Base-by-base conservation (phyloP, 129 eudicot species). In the Helianthus tuberosus region DNA sequence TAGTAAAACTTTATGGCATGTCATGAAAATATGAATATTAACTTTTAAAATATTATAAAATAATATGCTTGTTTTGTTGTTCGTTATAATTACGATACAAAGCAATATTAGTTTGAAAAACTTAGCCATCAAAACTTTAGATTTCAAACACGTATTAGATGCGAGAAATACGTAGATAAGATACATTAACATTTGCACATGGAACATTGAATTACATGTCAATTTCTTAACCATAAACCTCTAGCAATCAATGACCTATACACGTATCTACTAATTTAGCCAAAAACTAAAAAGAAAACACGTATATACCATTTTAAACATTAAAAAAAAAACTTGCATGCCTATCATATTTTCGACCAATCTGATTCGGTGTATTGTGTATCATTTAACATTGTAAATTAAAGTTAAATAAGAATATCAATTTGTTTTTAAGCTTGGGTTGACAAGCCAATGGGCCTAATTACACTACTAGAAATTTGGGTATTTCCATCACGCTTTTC, bases 211-310 rank as follows among this genome's bases (percentile, higher is more conserved):
- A 17, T 61, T n/a, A 60, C 12, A 65, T 25, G 43, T 65, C n/a
- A 6, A 49, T 17, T 74, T 60, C 72, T 64, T 52, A 43, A 41
- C 72, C 72, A 38, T 5, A 41, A 16, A 38, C 54, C 52, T 12
- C 52, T 6, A 50, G 32, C 23, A 63, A 50, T 65, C 14, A 58
- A 72, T 72, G 66, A 23, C 27, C 4, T 12, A 25, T 8, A 23
- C 43, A 72, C 66, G 76, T 72, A 43, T 72, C 8, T 14, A 75
- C 6, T 38, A 13, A 64, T 75, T 50, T 38, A 48, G 51, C 44
- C 72, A 52, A 53, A 20, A 51, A 20, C 25, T 54, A 60, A 59
- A 41, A 41, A 41, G 43, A 43, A 43, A 16, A 66, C 38, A 23
- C 27, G 48, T 29, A 69, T 69, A 47, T 67, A 16, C 48, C 57